phyloP scores from a whole-genome alignment of 345 rosid species.

The Zanthoxylum bungeanum region DNA sequence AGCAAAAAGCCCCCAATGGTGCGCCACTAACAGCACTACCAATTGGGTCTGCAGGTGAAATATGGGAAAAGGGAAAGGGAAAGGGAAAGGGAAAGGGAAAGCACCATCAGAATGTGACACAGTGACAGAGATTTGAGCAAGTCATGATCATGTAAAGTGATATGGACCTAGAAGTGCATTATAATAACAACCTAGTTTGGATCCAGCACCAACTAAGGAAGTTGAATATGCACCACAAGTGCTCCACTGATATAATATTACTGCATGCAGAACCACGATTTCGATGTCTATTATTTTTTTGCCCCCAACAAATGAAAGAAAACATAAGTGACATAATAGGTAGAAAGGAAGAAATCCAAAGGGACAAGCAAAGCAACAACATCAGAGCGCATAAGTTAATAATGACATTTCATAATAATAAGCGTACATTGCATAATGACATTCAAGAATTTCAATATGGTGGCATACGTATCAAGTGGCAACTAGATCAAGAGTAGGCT shows the following conservation, averaged over 20 bases:
- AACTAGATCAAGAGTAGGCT: constrained; percentile 9
- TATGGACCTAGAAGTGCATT: background rate
- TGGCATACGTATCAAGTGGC: constrained; percentile 13
- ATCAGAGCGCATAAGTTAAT: background rate
- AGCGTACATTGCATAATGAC: constrained; percentile 6
- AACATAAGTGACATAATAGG: background rate
- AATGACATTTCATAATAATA: background rate
- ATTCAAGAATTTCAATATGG: constrained; percentile 6
- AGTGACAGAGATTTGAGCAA: background rate
- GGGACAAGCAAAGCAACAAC: background rate
- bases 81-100: too few relatives aligned
- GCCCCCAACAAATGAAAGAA: background rate
- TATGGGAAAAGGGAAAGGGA: background rate
- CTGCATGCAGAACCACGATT: background rate
- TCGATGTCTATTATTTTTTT: background rate
- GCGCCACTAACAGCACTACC: constrained; percentile 10
- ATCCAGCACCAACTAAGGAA: background rate
- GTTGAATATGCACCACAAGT: background rate
- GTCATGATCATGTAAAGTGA: background rate
- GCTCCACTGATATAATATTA: background rate
- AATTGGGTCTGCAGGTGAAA: constrained; percentile 3
- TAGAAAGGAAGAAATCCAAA: background rate
- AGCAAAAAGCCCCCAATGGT: background rate
- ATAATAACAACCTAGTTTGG: background rate
- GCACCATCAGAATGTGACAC: too few relatives aligned